phyloP scores from a whole-genome alignment of 2,329 filamentous ascomycete species.

The Geoglossum cookeanum region DNA sequence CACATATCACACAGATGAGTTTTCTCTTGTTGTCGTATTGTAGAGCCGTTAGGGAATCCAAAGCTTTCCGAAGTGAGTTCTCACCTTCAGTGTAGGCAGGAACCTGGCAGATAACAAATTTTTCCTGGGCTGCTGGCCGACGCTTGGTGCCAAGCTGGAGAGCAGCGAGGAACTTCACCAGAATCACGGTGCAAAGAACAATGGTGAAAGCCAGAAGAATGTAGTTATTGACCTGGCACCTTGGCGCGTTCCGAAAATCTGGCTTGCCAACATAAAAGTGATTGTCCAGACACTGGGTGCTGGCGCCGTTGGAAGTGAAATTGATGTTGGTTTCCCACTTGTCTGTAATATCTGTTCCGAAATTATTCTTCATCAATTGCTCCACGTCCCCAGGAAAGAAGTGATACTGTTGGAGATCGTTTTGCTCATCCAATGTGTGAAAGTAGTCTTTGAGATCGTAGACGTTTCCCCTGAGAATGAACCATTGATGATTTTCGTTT shows the following conservation, averaged over 20 bases:
- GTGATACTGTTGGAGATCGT: slow-evolving; percentile 36
- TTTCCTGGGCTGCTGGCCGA: slow-evolving; percentile 78
- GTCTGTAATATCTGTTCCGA: slow-evolving; percentile 59
- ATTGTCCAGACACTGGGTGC: slow-evolving; percentile 63
- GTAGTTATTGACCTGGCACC: slow-evolving; percentile 79
- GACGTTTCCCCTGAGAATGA: slow-evolving; percentile 53
- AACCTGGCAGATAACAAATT: slow-evolving; percentile 96
- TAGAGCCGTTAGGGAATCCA: slow-evolving; percentile 84
- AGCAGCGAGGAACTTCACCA: slow-evolving; percentile 78
- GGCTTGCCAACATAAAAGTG: slow-evolving; percentile 65
- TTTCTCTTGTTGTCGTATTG: slow-evolving; percentile 98
- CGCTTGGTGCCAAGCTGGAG: slow-evolving; percentile 86
- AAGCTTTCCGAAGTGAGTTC: slow-evolving; percentile 76
- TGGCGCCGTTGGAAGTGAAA: slow-evolving; percentile 39
- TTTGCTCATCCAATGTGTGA: slow-evolving; percentile 44
- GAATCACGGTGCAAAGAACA: slow-evolving; percentile 60
- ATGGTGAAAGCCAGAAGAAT: slow-evolving; percentile 76
- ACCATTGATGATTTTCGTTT: slow-evolving; percentile 54
- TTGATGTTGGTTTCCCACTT: slow-evolving; percentile 39
- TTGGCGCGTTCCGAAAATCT: slow-evolving; percentile 62
- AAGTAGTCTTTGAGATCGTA: slow-evolving; percentile 92
- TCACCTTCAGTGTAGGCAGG: slow-evolving; percentile 97
- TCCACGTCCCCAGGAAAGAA: slow-evolving; percentile 56
- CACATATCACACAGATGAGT: slow-evolving; percentile 87
- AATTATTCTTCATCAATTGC: slow-evolving; percentile 50